Base-by-base conservation (phyloP, 75 land plant genomes). In the Picea glauca region DNA sequence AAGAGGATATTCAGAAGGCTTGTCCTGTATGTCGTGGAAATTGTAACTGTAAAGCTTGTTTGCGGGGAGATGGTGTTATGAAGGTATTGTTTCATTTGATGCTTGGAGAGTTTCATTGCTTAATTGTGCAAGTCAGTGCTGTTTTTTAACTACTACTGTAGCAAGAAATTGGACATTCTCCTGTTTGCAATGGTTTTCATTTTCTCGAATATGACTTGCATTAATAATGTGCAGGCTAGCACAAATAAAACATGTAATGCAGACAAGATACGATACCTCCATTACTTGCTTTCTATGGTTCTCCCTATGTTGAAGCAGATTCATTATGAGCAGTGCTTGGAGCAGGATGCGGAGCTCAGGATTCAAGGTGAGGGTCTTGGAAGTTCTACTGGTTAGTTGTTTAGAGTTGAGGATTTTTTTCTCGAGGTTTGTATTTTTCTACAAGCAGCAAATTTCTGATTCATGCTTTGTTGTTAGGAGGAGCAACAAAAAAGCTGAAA, bases 41-140 rank as follows among this genome's bases (percentile, higher is more conserved):
- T 61, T 91, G 93, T 74, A 91, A 90, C 78, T 91, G 92, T 78
- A 90, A 90, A 66, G 88, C 82, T 12, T 92, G 92, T 85, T 80
- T 92, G 58, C 88, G 84, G 23, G 80, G 54, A 60, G 60, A 38
- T 59, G 70, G 68, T 40, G 68, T 63, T 70, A 32, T 23, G 15
- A 61, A 80, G 82, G 87, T 70, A 46, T 13, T 70, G 38, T 68
- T 3, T 40, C 40, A 14, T 3, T 68, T 68, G 73, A 40, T 40
- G 40, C 38, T 38, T 68, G 33, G 12, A 43, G 21, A 38, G 46
- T 68, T 18, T 17, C 43, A 43, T 43, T 14, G 54, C 46, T 70
- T 38, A 70, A 43, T 4, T 23, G 9, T 38, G 73, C 9, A 11
- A 7, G 8, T 70, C n/a, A 8, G 11, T 17, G n/a, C 11, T 70